These are phyloP conservation scores for Glycine latifolia DNA, from an alignment of 306 rosid genomes.

Conservation along the genomic window DNA sequence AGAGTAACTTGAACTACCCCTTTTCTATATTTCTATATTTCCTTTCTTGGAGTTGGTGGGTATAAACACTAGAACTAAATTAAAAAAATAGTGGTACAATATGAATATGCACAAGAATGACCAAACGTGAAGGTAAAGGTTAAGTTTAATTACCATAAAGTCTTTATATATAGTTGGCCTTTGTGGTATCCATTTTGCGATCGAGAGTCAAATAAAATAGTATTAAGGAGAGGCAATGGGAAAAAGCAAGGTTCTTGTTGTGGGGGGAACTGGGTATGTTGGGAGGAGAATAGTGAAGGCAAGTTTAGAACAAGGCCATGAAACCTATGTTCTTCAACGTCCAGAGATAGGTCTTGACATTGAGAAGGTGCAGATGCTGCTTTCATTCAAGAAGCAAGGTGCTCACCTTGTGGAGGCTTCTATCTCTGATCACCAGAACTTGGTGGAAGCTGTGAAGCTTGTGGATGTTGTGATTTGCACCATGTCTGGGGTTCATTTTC, in stretches of 20 bases:
- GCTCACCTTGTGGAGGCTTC: conserved; percentile 75
- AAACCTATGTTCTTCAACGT: conserved; percentile 71
- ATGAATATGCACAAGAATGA: too few species aligned
- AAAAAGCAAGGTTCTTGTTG: conserved; percentile 80
- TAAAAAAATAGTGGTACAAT: too few species aligned
- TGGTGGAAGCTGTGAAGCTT: conserved; percentile 70
- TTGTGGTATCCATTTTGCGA: too few species aligned
- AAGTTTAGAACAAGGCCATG: conserved; percentile 71
- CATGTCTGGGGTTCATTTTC: conserved; percentile 81
- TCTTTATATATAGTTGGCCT: too few species aligned
- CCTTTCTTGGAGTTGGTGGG: too few species aligned
- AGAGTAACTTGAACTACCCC: too few species aligned
- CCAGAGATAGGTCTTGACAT: conserved; percentile 75
- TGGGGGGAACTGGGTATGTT: conserved; percentile 83
- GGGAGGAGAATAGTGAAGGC: conserved; percentile 82
- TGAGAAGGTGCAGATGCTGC: conserved; percentile 70
- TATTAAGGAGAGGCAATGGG: conserved; percentile 44
- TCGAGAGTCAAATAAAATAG: too few species aligned
- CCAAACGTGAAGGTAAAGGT: too few species aligned
- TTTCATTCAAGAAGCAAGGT: conserved; percentile 75
- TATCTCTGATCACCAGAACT: conserved; percentile 68
- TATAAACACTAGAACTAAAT: too few species aligned
- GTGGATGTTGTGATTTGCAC: conserved; percentile 82
- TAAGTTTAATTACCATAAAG: too few species aligned
- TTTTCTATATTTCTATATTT: too few species aligned